Evolutionary conservation across 306 rosid species (phyloP).

Genomic region (Cercis canadensis): DNA sequence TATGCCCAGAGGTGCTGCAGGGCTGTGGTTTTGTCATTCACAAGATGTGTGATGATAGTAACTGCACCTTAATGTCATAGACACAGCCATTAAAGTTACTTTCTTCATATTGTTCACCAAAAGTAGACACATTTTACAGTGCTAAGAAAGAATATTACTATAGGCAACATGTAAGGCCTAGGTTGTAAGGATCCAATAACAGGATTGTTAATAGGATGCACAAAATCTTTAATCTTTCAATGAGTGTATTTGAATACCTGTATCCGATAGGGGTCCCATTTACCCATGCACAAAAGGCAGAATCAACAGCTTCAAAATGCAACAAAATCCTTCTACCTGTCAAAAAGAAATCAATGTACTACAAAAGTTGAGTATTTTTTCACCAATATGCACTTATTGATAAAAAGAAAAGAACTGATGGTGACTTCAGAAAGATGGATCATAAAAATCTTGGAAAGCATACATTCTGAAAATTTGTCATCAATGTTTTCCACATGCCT

Average conservation of each 20-base stretch:
- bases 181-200: too few relatives aligned
- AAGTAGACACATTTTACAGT: too few relatives aligned
- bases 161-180: too few relatives aligned
- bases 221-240: background rate
- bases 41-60: background rate
- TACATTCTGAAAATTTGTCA: slow-evolving; percentile 19
- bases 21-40: background rate
- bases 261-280: slow-evolving; percentile 89
- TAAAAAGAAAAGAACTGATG: background rate
- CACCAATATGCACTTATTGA: background rate
- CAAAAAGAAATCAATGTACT: slow-evolving; percentile 38
- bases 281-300: slow-evolving; percentile 93
- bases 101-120: background rate
- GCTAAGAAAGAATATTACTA: too few relatives aligned
- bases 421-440: slow-evolving; percentile 12
- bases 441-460: background rate
- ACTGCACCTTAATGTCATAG: background rate
- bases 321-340: slow-evolving; percentile 90
- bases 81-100: background rate
- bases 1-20: background rate
- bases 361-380: slow-evolving; percentile 3
- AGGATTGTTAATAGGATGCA: background rate
- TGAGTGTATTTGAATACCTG: slow-evolving; percentile 53
- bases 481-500: background rate
- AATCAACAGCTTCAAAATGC: slow-evolving; percentile 98